A percentile compares a stretch with the other conserved stretches of the same genome.
phyloP scores from a whole-genome alignment of 495 filamentous ascomycete genomes.

The Xylona heveae region DNA sequence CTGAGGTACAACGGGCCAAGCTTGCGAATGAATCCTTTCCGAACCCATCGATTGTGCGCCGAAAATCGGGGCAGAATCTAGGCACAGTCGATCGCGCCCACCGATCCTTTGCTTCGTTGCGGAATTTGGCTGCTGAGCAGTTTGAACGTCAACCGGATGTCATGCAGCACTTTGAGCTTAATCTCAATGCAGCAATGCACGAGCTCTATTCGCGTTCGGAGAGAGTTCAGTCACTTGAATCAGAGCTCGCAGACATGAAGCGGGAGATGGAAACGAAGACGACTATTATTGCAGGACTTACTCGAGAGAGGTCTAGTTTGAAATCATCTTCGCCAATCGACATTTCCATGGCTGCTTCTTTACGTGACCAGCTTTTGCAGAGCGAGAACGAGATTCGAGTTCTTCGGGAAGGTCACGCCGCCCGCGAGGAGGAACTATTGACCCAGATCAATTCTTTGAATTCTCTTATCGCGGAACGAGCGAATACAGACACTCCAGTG shows the following conservation, averaged over 20 bases:
- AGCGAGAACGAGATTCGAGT: conserved; percentile 60
- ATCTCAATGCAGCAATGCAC: conserved; percentile 80
- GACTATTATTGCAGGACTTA: conserved; percentile 82
- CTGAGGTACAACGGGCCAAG: conserved; percentile 58
- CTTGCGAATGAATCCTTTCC: conserved; percentile 42
- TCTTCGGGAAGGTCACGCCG: conserved; percentile 48
- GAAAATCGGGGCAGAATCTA: conserved; percentile 85
- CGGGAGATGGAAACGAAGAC: conserved; percentile 94
- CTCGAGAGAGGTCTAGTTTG: conserved; percentile 75
- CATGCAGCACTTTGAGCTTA: conserved; percentile 82
- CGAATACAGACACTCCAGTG: neutral
- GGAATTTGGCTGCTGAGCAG: conserved; percentile 69
- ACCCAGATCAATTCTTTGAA: conserved; percentile 47
- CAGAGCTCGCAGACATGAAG: conserved; percentile 61
- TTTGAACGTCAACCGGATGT: conserved; percentile 63
- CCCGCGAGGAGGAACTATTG: conserved; percentile 51
- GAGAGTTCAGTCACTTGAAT: conserved; percentile 71
- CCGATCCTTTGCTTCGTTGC: conserved; percentile 72
- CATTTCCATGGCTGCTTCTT: conserved; percentile 70
- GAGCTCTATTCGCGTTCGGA: conserved; percentile 76
- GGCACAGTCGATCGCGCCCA: conserved; percentile 81
- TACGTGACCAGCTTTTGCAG: conserved; percentile 72
- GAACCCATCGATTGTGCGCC: conserved; percentile 54
- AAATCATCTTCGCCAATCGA: conserved; percentile 70
- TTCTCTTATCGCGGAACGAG: conserved; percentile 20